Conservation (phyloP, 371 early-diverging fungal species). For the Cokeromyces recurvatus region DNA sequence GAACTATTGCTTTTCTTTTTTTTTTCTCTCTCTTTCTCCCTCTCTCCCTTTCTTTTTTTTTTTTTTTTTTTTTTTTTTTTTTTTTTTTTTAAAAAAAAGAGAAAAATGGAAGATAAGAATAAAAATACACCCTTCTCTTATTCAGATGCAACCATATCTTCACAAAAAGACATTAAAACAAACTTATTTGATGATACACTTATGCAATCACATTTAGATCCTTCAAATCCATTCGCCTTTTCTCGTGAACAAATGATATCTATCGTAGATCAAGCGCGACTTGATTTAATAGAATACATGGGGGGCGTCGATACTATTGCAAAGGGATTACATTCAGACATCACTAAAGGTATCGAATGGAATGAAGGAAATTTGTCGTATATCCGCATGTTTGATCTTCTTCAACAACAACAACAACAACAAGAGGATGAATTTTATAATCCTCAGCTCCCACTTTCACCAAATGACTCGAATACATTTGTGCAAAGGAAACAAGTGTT, state of each 20-base stretch:
- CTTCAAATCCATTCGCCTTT: conserved; percentile 44
- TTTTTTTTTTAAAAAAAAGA: too few species aligned
- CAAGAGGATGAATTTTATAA: background rate
- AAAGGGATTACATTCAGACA: conserved; percentile 49
- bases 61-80: too few species aligned
- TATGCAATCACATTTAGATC: conserved; percentile 26
- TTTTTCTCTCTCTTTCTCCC: too few species aligned
- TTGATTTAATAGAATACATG: conserved; percentile 32
- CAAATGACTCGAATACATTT: conserved; percentile 9
- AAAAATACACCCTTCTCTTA: too few species aligned
- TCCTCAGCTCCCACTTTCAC: background rate
- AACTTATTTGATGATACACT: conserved; percentile 15
- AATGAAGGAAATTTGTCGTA: conserved; percentile 9
- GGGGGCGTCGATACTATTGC: conserved; percentile 51
- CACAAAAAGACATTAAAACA: too few species aligned
- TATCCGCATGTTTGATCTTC: conserved; percentile 13
- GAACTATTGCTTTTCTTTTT: too few species aligned
- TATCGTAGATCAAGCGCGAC: conserved; percentile 48
- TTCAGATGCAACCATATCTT: too few species aligned
- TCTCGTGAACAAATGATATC: conserved; percentile 33
- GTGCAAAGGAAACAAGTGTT: conserved; percentile 41
- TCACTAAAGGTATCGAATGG: conserved; percentile 33
- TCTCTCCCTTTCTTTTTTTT: too few species aligned
- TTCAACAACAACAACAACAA: conserved; percentile 1
- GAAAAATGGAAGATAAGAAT: too few species aligned